Conservation (phyloP, 306 rosid genomes). For the Lathyrus aphaca region DNA sequence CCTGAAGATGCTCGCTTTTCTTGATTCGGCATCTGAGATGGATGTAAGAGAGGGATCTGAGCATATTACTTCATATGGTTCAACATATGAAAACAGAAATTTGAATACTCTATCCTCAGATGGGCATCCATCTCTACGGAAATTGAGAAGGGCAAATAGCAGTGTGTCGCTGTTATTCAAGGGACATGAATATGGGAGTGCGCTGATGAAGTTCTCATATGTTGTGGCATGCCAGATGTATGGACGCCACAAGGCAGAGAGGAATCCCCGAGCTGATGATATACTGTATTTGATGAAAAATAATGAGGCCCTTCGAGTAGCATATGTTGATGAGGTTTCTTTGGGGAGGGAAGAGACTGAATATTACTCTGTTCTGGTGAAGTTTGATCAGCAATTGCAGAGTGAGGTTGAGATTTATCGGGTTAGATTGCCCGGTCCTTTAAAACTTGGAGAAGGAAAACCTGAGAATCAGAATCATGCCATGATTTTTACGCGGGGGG, state of each 20-base stretch:
- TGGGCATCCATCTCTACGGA: conserved; percentile 45
- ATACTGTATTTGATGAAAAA: conserved; percentile 73
- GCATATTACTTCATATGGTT: conserved; percentile 59
- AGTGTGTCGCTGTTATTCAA: conserved; percentile 59
- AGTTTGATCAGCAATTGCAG: conserved; percentile 73
- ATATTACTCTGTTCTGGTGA: conserved; percentile 92
- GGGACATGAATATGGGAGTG: conserved; percentile 77
- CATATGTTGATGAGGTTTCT: conserved; percentile 83
- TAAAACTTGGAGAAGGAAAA: conserved; percentile 95
- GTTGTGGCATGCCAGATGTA: conserved; percentile 92
- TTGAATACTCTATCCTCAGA: conserved; percentile 49
- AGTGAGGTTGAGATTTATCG: conserved; percentile 86
- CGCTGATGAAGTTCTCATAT: conserved; percentile 85
- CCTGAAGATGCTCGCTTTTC: conserved; percentile 85
- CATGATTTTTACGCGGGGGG: conserved; percentile 90
- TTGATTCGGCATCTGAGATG: conserved; percentile 81
- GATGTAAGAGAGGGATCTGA: conserved; percentile 61
- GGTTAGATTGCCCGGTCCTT: conserved; percentile 85
- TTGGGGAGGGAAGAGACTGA: conserved; percentile 69
- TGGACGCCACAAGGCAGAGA: conserved; percentile 73
- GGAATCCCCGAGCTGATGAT: conserved; percentile 86
- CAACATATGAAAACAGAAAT: conserved; percentile 42
- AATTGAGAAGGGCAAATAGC: conserved; percentile 56
- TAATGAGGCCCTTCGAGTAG: conserved; percentile 94
- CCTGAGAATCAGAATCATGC: conserved; percentile 99